Base-by-base conservation (phyloP, 257 asterid species). In the Capsicum rhomboideum region DNA sequence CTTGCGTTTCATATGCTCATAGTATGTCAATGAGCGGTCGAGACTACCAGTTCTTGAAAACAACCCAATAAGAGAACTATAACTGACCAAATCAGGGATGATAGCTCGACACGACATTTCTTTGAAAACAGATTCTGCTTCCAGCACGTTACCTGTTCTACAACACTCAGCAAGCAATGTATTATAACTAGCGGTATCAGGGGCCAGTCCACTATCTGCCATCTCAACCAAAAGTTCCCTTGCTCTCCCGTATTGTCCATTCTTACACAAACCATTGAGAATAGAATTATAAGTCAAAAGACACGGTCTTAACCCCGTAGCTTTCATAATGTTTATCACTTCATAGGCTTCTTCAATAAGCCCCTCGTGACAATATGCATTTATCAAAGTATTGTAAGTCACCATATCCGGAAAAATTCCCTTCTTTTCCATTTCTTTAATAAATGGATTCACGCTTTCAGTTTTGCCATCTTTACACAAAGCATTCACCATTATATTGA, bases 401-500 rank as follows among this genome's bases (percentile, higher is more conserved):
- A 94, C 97, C 21, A 83, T 83, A 91, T 94, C 98, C 2, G 92
- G 90, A 64, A 88, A 92, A 16, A 89, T 82, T 85, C 92, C 92
- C 82, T 90, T 88, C 64, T 84, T 83, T 87, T 93, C 96, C 97
- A 92, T 93, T 86, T 89, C 91, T 13, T 40, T 18, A 23, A 92
- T 63, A 82, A 92, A 92, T 8, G 80, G 86, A 67, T 82, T 52
- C 9, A 83, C 92, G 2, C 61, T 77, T 64, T 90, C 91, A 8
- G 92, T 88, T 84, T 93, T 90, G 49, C 88, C 86, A 18, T 89
- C 94, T 90, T 91, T 94, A 84, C 97, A 91, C 11, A 92, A 86
- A 54, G 91, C 95, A 63, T 93, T 93, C 44, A 94, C 94, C 96
- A 94, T 93, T 85, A 94, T 94, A 81, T 94, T 94, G 40, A 94